phyloP scores from a whole-genome alignment of 1,284 basidiomycete species.

The Ceratobasidium papillatum region DNA sequence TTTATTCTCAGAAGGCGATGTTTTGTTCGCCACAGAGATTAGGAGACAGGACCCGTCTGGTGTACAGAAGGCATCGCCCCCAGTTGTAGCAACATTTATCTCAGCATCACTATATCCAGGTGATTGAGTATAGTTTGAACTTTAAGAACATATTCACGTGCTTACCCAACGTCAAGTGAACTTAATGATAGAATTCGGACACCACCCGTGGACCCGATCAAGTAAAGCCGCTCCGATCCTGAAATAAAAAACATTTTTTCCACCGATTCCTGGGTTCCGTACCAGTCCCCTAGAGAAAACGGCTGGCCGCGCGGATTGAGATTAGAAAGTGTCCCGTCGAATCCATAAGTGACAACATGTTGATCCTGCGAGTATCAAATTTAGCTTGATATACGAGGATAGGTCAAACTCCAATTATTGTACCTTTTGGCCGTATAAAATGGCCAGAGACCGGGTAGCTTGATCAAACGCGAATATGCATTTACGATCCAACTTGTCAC shows the following conservation, averaged over 20 bases:
- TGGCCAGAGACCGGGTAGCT: constrained; percentile 11
- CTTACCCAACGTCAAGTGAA: constrained; percentile 32
- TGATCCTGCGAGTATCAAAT: not conserved
- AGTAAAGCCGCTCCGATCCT: constrained; percentile 38
- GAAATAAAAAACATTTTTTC: constrained; percentile 38
- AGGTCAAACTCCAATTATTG: not conserved
- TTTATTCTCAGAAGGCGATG: not conserved
- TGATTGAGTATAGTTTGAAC: not conserved
- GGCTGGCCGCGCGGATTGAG: not conserved
- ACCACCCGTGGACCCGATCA: constrained; percentile 37
- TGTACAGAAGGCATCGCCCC: constrained; percentile 7
- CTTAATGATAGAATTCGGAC: constrained; percentile 39
- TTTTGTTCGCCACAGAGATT: not conserved
- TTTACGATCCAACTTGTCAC: constrained; percentile 19
- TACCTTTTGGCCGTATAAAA: constrained; percentile 3
- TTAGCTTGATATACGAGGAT: not conserved
- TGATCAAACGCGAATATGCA: constrained; percentile 21
- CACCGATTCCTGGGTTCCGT: not conserved
- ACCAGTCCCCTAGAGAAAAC: constrained; percentile 31
- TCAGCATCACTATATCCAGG: not conserved
- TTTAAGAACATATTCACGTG: too few relatives aligned
- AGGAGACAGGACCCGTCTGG: constrained; percentile 36
- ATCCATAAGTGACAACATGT: constrained; percentile 2
- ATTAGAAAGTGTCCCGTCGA: constrained; percentile 13
- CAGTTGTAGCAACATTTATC: not conserved